Evolutionary conservation across 768 basidiomycete species (phyloP).

Genomic region (Pleurotus giganteus): DNA sequence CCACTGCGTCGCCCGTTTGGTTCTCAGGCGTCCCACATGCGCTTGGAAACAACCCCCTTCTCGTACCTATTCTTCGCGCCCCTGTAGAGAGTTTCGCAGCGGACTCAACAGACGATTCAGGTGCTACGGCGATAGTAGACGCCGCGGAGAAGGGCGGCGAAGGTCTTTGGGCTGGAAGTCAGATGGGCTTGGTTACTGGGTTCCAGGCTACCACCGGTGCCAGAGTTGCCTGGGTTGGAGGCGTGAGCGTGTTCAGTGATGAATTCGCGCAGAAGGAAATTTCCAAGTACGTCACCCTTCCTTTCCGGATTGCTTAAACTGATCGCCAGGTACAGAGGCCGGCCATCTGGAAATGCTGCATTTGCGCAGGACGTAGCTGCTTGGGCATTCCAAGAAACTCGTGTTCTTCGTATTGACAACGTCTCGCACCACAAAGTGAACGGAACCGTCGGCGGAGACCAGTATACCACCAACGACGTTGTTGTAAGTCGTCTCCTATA

Average conservation of each 20-base stretch:
- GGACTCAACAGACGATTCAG: constrained; percentile 60
- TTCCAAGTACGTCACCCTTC: constrained; percentile 43
- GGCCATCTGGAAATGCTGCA: constrained; percentile 69
- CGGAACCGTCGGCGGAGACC: constrained; percentile 56
- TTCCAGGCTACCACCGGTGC: constrained; percentile 84
- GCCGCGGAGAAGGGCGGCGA: constrained; percentile 75
- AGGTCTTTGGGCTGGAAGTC: constrained; percentile 79
- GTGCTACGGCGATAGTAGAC: constrained; percentile 63
- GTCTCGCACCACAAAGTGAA: constrained; percentile 73
- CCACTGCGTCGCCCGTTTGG: constrained; percentile 60
- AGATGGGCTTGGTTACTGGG: constrained; percentile 76
- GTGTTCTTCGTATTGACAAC: constrained; percentile 75
- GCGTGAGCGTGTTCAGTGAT: constrained; percentile 78
- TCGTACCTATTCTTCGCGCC: constrained; percentile 80
- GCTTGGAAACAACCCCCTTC: constrained; percentile 69
- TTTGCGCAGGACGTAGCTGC: constrained; percentile 73
- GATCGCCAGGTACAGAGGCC: constrained; percentile 38
- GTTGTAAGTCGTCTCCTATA: constrained; percentile 47
- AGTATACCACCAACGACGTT: constrained; percentile 85
- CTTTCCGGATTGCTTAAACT: neutral
- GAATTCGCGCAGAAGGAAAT: constrained; percentile 65
- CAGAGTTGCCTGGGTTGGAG: constrained; percentile 79
- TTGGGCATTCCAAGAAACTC: constrained; percentile 90
- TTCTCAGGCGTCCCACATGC: constrained; percentile 72
- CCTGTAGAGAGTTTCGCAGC: constrained; percentile 75